Base-by-base conservation (phyloP, 768 basidiomycete genomes). In the Mycena albidolilacea region DNA sequence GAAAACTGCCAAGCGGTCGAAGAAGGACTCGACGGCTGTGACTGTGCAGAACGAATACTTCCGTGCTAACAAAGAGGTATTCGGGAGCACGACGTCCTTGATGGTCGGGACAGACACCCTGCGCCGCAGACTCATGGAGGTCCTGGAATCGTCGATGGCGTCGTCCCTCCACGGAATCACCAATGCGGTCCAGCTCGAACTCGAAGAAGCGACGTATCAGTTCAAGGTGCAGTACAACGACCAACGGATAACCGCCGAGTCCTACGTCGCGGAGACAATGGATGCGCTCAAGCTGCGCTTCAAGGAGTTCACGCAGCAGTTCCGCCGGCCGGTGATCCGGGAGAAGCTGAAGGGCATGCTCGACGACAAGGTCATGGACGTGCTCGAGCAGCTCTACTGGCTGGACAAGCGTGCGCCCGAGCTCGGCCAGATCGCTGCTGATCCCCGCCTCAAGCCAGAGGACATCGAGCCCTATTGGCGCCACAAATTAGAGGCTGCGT, bases 141-240 rank as follows among this genome's bases (percentile, higher is more conserved):
- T 99, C 7, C 87, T 99, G 69, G 98, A 99, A 81, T 96, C 96
- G 14, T 97, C 95, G 44, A 99, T 99, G 98, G 95, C 97, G 0
- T 94, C 94, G 1, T 97, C 96, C 46, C 87, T 99, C 5, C 97
- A 98, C 78, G 92, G 95, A 2, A 99, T 99, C 81, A 95, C 95
- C 70, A 99, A 99, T 82, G 96, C 96, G 3, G 98, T 99, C 11
- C 96, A 98, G 78, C 90, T 98, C 48, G 98, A 99, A 81, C 87
- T 99, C 10, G 98, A 99, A 82, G 98, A 99, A 78, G 92, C 98
- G 3, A 93, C 92, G 14, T 99, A 99, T 81, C 98, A 99, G 82
- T 99, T 99, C 90, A 99, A 99, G 84, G 98, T 99, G 2, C 94
- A 97, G 81, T 96, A 95, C 84, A 99, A 99, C 79, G 98, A 99